These are phyloP conservation scores for Populus hybrid DNA, from an alignment of 441 rosid genomes.

Conservation along the genomic window DNA sequence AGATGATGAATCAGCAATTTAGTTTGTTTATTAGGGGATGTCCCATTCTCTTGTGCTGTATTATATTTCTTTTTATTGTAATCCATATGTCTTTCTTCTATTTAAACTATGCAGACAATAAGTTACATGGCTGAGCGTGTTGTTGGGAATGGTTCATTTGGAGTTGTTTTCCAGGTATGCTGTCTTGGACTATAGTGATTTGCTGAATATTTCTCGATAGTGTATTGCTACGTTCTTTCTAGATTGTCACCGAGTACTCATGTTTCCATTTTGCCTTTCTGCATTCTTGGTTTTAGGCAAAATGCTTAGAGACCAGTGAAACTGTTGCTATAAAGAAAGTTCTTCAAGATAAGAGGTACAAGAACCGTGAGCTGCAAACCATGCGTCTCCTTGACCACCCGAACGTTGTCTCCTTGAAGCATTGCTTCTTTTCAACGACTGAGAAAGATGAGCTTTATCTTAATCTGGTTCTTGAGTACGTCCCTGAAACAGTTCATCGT, in stretches of 20 bases:
- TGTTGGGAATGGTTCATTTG: constrained; percentile 96
- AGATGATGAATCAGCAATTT: background rate
- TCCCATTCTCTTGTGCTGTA: background rate
- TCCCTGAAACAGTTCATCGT: constrained; percentile 90
- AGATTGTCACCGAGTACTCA: background rate
- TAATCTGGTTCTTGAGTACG: constrained; percentile 90
- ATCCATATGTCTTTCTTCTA: background rate
- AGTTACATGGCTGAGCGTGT: constrained; percentile 99
- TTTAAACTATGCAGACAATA: constrained; percentile 51
- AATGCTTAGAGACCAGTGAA: constrained; percentile 92
- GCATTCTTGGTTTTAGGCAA: constrained; percentile 48
- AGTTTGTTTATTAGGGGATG: background rate
- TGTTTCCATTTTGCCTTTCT: background rate
- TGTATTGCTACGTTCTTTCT: background rate
- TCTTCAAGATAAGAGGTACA: constrained; percentile 92
- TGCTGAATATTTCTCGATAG: background rate
- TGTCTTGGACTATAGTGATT: background rate
- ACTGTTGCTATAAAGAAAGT: constrained; percentile 97
- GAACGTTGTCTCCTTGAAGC: constrained; percentile 81
- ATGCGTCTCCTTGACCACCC: constrained; percentile 98
- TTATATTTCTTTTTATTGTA: background rate
- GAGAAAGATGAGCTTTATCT: constrained; percentile 93
- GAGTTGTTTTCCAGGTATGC: constrained; percentile 91
- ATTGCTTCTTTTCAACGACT: constrained; percentile 89
- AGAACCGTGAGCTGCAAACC: constrained; percentile 96